Evolutionary conservation across 108 stramenopile species (phyloP).

Genomic region (Nitzschia putrida): DNA sequence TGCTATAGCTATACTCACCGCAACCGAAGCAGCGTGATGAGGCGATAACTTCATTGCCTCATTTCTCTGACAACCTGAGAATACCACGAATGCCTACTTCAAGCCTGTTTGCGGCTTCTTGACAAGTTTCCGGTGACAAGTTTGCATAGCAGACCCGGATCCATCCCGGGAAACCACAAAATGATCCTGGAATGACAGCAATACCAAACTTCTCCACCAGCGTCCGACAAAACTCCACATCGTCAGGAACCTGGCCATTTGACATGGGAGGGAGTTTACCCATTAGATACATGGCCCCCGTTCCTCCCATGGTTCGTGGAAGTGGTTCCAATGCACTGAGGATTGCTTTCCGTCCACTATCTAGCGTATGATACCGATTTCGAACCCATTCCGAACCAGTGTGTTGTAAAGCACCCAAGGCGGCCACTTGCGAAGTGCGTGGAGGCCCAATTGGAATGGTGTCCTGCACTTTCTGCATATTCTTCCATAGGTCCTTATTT

Average conservation of each 20-base stretch:
- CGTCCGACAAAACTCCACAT: slow-evolving; percentile 61
- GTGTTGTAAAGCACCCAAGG: slow-evolving; percentile 74
- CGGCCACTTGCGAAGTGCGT: slow-evolving; percentile 80
- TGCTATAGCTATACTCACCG: too few relatives aligned
- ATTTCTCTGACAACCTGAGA: background rate
- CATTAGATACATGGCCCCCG: slow-evolving; percentile 94
- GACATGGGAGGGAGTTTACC: slow-evolving; percentile 66
- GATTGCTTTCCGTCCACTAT: slow-evolving; percentile 65
- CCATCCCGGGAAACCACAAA: slow-evolving; percentile 85
- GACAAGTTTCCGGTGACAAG: slow-evolving; percentile 61
- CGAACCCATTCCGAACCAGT: slow-evolving; percentile 77
- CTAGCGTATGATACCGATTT: slow-evolving; percentile 67
- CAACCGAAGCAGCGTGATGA: too few relatives aligned
- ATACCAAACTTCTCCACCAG: slow-evolving; percentile 82
- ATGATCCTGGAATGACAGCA: slow-evolving; percentile 87
- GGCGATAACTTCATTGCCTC: too few relatives aligned
- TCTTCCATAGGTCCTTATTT: slow-evolving; percentile 12
- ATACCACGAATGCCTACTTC: slow-evolving; percentile 30
- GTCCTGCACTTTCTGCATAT: slow-evolving; percentile 70
- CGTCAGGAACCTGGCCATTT: slow-evolving; percentile 47
- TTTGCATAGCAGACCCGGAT: slow-evolving; percentile 87
- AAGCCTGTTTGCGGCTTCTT: slow-evolving; percentile 63
- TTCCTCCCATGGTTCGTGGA: slow-evolving; percentile 68
- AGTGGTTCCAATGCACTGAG: slow-evolving; percentile 69
- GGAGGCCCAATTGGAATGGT: slow-evolving; percentile 91